Base-by-base conservation (phyloP, 2,329 filamentous ascomycete genomes). In the Colletotrichum nymphaeae region DNA sequence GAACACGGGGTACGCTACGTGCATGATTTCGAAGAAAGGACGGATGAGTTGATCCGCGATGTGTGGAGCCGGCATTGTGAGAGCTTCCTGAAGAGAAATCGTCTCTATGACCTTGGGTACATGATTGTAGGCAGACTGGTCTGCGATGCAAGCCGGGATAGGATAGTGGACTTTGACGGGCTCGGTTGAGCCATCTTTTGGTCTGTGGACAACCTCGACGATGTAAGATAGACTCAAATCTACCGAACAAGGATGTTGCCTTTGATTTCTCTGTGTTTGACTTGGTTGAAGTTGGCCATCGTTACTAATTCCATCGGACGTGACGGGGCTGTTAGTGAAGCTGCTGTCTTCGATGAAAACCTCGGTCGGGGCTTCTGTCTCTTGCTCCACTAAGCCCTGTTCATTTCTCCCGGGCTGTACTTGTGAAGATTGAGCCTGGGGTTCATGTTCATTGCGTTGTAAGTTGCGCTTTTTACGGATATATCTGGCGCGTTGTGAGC, bases 151-250 rank as follows among this genome's bases (percentile, higher is more conserved):
- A 35, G 67, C 58, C 2, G 67, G 67, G 1, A 69, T 69, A 8
- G 67, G 58, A 6, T 69, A 69, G 32, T 69, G 67, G 14, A 69
- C 67, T 35, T 59, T 63, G 22, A 69, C 14, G 4, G 67, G 58
- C 52, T 69, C 67, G 11, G 67, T 56, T 14, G 35, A 56, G 12
- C 67, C 58, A 5, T 56, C 49, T 9, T 35, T 69, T 1, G 67
- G 67, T 19, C 67, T 63, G 26, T 69, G 52, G 46, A 69, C 52
- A 3, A 69, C 67, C 4, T 69, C 67, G 16, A 69, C 67, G 19
- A 63, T 63, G 9, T 69, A 69, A 1, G 58, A 63, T 8, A 69
- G 24, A 49, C 28, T 69, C 0, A 59, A 19, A 42, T 42, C 37
- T 42, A 42, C 37, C 16, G 37, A 42, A 42, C 37, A 42, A 7